Evolutionary conservation across 805 yeast species (phyloP).

Genomic region (Nakazawaea molendinolei): DNA sequence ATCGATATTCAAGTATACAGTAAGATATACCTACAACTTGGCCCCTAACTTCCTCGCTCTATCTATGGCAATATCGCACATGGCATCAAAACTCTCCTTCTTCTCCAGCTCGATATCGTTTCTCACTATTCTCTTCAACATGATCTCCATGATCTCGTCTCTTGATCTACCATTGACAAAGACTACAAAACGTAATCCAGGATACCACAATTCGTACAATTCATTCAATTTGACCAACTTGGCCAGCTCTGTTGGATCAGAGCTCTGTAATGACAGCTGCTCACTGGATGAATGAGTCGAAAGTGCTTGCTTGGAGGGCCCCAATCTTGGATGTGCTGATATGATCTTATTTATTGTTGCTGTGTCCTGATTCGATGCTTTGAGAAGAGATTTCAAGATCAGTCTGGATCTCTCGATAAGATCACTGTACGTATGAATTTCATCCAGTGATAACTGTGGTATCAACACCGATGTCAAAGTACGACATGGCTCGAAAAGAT

Average conservation of each 20-base stretch:
- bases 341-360: constrained; percentile 40
- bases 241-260: constrained; percentile 40
- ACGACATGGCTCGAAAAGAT: constrained; percentile 61
- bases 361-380: not conserved
- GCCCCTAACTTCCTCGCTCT: constrained; percentile 51
- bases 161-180: constrained; percentile 83
- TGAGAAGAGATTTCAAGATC: constrained; percentile 23
- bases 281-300: constrained; percentile 65
- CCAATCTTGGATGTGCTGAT: constrained; percentile 89
- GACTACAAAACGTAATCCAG: constrained; percentile 76
- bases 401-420: constrained; percentile 41
- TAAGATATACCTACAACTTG: constrained; percentile 19
- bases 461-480: constrained; percentile 31
- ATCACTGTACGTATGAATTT: constrained; percentile 23
- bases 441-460: constrained; percentile 21
- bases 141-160: constrained; percentile 53
- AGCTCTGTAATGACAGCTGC: constrained; percentile 55
- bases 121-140: constrained; percentile 51
- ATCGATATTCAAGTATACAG: no score
- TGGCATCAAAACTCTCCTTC: constrained; percentile 67
- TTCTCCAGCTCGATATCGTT: constrained; percentile 51
- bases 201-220: constrained; percentile 36
- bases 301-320: constrained; percentile 48
- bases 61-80: constrained; percentile 88
- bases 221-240: constrained; percentile 49